Base-by-base conservation (phyloP, 1,284 basidiomycete genomes). In the Ustilago hordei region DNA sequence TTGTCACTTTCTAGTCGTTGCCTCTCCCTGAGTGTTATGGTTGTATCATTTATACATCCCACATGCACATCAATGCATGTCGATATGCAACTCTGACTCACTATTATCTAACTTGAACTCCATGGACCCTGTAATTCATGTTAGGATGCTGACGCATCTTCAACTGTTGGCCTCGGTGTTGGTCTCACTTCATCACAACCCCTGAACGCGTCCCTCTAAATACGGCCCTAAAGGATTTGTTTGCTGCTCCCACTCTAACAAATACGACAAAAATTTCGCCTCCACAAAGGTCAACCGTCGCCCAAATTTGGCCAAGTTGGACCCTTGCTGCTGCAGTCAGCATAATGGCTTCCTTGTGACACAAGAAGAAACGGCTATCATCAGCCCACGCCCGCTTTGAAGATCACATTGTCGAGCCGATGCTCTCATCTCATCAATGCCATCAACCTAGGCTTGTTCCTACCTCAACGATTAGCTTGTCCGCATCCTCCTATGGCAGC, bases 141-240 rank as follows among this genome's bases (percentile, higher is more conserved):
- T 19, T 19, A 19, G 19, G 19, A 19, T 19, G 19, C 19, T 1
- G 19, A 19, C 19, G 19, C 19, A 19, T 19, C 19, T 19, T 19
- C 19, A 19, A 19, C 19, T 19, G 23, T 34, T 50, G 17, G n/a
- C 9, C 19, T 23, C n/a, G 48, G 56, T 71, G 69, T 71, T 71
- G 69, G 69, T 66, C 60, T 71, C 63, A 41, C 34, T 41, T 53
- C 50, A 17, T 17, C 38, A 11, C 53, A 28, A 53, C 67, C 67
- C 60, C 60, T 69, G 38, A 63, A 47, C 59, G 65, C 59, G 59
- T 61, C 23, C 31, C 36, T 12, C 6, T 23, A 23, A 28, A 28
- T 28, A 28, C 23, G 23, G 23, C 23, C 23, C 23, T 28, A 28
- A 28, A 28, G 23, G 2, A 28, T 28, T 28, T 28, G 23, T 28